phyloP scores from a whole-genome alignment of 176 grass and related monocot species.

The Aechmea fasciata region DNA sequence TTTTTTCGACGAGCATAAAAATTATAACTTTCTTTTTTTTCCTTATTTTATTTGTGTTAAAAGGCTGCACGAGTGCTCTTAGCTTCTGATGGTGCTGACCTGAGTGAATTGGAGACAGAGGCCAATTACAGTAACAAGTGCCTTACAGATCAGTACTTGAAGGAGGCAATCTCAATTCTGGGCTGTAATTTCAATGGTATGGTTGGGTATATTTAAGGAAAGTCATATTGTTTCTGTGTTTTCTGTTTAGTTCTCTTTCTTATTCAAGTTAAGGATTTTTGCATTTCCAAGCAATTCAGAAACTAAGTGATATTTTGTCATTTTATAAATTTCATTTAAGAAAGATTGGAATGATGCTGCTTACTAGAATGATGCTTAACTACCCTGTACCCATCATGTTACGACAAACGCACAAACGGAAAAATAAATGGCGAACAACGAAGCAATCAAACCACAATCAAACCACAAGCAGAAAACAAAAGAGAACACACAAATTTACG shows the following conservation, averaged over 20 bases:
- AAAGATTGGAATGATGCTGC: no score
- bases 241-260: neutral
- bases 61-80: constrained; percentile 60
- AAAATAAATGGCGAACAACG: no score
- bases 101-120: constrained; percentile 21
- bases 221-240: neutral
- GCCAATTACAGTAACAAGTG: constrained; percentile 8
- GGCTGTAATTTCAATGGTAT: constrained; percentile 48
- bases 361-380: no score
- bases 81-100: constrained; percentile 21
- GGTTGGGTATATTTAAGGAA: neutral
- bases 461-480: no score
- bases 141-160: constrained; percentile 42
- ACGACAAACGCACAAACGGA: no score
- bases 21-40: constrained; percentile 28
- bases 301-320: no score
- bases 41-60: constrained; percentile 28
- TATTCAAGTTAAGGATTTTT: no score
- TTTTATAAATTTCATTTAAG: no score
- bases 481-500: no score
- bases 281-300: no score
- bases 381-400: no score
- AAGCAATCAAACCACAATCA: no score
- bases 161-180: constrained; percentile 52
- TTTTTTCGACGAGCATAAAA: constrained; percentile 2